phyloP scores from a whole-genome alignment of 345 rosid species.

The Gossypium turneri region DNA sequence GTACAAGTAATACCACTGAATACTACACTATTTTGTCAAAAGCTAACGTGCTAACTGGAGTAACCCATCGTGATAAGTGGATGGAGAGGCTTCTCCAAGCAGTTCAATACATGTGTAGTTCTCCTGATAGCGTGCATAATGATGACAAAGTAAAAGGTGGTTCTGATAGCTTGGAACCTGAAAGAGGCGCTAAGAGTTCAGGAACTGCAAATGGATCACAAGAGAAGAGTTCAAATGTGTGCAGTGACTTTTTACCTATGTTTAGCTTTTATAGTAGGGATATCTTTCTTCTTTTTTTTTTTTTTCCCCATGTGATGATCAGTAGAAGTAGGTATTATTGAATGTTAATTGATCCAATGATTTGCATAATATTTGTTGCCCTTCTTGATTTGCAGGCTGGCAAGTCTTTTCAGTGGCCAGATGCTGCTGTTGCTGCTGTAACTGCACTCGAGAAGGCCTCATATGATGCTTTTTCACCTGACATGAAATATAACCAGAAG shows the following conservation, averaged over 20 bases:
- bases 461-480: conserved; percentile 59
- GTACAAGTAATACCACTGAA: conserved; percentile 52
- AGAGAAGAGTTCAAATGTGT: conserved; percentile 46
- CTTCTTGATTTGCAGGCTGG: conserved; percentile 36
- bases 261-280: conserved; percentile 1
- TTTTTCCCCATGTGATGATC: not conserved
- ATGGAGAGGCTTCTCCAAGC: conserved; percentile 87
- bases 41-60: conserved; percentile 67
- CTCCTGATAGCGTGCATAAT: conserved; percentile 34
- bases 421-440: conserved; percentile 74
- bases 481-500: conserved; percentile 89
- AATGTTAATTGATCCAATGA: conserved; percentile 8
- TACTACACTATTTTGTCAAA: conserved; percentile 49
- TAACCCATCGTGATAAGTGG: conserved; percentile 79
- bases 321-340: not conserved
- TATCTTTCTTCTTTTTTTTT: not conserved
- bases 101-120: conserved; percentile 56
- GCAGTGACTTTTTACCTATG: not conserved
- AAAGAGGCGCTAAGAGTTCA: conserved; percentile 23
- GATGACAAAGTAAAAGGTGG: conserved; percentile 38
- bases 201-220: conserved; percentile 42
- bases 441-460: conserved; percentile 80
- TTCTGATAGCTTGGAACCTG: conserved; percentile 34
- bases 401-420: conserved; percentile 74
- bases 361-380: conserved; percentile 14